Base-by-base conservation (phyloP, 2,329 filamentous ascomycete species). In the Fusarium marasasianum region DNA sequence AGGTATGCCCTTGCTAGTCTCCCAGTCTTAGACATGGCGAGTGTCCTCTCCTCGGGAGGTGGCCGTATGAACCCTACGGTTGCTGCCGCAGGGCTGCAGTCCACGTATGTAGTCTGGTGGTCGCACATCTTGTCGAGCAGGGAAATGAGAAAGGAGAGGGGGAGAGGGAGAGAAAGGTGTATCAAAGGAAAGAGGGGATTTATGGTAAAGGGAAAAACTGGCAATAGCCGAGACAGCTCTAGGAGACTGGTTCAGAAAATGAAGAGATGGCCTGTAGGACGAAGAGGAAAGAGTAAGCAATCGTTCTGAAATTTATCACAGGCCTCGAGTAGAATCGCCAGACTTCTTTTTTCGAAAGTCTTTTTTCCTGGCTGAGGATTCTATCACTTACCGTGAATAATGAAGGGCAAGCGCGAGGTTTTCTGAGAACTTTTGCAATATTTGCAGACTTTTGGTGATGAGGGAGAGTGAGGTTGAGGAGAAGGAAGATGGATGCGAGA, bases 1-100 rank as follows among this genome's bases (percentile, higher is more conserved):
- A 14, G 74, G 8, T 33, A 58, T 24, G 4, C 10, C 15, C 71
- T 73, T 6, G 73, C 72, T 11, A 78, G 73, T 12, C 78, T 75
- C 1, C 81, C 82, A 17, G 55, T 74, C 3, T 58, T 50, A 1
- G 69, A 69, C 18, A 69, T 60, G 17, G 74, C 76, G 1, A 58
- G 53, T 4, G 77, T 33, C 22, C 73, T 57, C 20, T 74, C 72
- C 3, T 66, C 53, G 5, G 47, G 17, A 5, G 66, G n/a, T 6
- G 60, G 64, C 14, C 71, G 69, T 6, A 29, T 29, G 22, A 79
- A 78, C 10, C 68, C 73, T 22, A 57, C 53, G 11, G 55, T 58
- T 5, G n/a, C 53, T 1, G 75, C 74, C 31, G 69, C 63, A 45
- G 43, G 8, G 24, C 64, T 70, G 20, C 73, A 76, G 14, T 73